Conservation (phyloP, 768 basidiomycete genomes). For the Lactarius hengduanensis region DNA sequence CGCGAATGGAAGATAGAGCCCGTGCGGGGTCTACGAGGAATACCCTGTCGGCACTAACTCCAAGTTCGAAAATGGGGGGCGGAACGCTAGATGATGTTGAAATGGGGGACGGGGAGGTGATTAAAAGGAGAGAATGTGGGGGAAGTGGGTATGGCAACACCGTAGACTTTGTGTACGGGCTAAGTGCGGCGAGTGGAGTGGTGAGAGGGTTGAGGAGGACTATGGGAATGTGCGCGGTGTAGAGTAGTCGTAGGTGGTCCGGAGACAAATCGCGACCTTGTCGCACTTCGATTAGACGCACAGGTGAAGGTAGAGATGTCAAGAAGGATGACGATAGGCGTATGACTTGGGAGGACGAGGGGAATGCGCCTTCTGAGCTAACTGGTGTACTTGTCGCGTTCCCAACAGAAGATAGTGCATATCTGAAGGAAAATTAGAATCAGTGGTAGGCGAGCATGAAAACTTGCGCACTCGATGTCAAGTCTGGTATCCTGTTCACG, state of each 20-base stretch:
- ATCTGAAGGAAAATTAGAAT: constrained; percentile 4
- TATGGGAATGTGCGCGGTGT: constrained; percentile 59
- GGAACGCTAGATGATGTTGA: constrained; percentile 31
- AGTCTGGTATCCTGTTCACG: constrained; percentile 18
- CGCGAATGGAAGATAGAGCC: constrained; percentile 52
- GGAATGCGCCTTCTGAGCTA: not conserved
- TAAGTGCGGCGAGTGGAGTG: constrained; percentile 40
- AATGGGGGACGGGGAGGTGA: constrained; percentile 31
- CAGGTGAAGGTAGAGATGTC: constrained; percentile 20
- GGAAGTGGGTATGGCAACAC: constrained; percentile 32
- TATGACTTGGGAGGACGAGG: not conserved
- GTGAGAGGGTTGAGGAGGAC: constrained; percentile 61
- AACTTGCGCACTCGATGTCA: constrained; percentile 25
- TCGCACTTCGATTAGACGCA: constrained; percentile 33
- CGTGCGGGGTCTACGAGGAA: constrained; percentile 58
- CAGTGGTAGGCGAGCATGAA: not conserved
- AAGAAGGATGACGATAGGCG: constrained; percentile 23
- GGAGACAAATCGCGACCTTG: constrained; percentile 16
- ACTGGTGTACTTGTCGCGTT: not conserved
- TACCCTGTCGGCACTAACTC: constrained; percentile 29
- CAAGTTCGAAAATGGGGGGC: constrained; percentile 30
- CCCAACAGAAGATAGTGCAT: not conserved
- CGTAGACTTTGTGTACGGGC: constrained; percentile 33
- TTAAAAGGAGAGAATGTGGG: constrained; percentile 34
- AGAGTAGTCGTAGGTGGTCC: constrained; percentile 27